A percentile compares a stretch with the other conserved stretches of the same genome.
phyloP scores from a whole-genome alignment of 2,329 filamentous ascomycete genomes.

The Colletotrichum sp. region DNA sequence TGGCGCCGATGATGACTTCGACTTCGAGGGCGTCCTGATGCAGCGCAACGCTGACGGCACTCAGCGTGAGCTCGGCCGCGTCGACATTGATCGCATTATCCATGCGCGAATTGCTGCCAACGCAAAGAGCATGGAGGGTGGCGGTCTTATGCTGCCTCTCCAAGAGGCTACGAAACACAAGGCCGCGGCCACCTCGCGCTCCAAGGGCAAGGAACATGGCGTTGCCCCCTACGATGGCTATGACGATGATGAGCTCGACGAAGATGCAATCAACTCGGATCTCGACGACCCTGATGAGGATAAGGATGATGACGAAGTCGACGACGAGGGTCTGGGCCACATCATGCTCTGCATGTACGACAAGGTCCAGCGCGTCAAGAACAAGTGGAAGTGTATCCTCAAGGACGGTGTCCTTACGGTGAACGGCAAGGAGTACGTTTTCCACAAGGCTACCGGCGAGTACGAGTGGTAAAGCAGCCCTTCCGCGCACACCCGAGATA shows the following conservation, averaged over 20 bases:
- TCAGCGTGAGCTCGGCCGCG: constrained; percentile 58
- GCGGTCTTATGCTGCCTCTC: constrained; percentile 76
- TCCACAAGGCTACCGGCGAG: constrained; percentile 96
- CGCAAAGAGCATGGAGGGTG: constrained; percentile 75
- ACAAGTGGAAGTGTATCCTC: constrained; percentile 99
- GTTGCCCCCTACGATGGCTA: constrained; percentile 67
- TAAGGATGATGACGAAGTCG: constrained; percentile 81
- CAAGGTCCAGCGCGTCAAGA: constrained; percentile 98
- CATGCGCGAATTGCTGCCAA: constrained; percentile 70
- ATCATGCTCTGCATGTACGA: constrained; percentile 99
- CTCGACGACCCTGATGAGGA: constrained; percentile 94
- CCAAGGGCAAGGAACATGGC: constrained; percentile 29
- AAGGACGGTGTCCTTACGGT: constrained; percentile 96
- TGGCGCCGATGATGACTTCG: constrained; percentile 66
- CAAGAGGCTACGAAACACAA: constrained; percentile 53
- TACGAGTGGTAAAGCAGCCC: constrained; percentile 82
- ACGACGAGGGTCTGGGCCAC: constrained; percentile 81
- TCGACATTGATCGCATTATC: constrained; percentile 72
- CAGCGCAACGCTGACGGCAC: constrained; percentile 59
- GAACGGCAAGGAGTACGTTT: constrained; percentile 94
- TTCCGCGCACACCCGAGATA: neutral
- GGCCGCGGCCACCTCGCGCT: constrained; percentile 24
- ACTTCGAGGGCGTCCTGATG: constrained; percentile 65
- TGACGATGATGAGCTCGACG: constrained; percentile 71
- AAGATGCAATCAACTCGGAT: constrained; percentile 98